A percentile compares a stretch with the other conserved stretches of the same genome.
Evolutionary conservation across 2,329 filamentous ascomycete species (phyloP).

Genomic region (Phaeoacremonium minimum): DNA sequence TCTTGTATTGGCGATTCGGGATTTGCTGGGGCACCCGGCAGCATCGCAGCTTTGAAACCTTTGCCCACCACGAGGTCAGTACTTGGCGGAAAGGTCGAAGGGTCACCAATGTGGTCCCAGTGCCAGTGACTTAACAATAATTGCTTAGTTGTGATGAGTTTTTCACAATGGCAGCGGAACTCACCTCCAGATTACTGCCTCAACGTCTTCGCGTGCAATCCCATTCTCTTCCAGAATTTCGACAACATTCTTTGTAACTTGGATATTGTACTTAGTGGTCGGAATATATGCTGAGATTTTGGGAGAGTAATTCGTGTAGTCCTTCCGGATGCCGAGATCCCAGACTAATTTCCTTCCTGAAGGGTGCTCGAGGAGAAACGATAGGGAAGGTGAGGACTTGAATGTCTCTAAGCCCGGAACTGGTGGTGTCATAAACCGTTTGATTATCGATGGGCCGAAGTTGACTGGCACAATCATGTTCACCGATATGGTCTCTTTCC

Average conservation of each 20-base stretch:
- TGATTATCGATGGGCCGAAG: constrained; percentile 30
- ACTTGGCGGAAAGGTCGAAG: constrained; percentile 14
- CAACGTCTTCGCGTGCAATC: constrained; percentile 6
- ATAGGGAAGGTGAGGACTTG: constrained; percentile 24
- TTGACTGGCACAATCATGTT: constrained; percentile 32
- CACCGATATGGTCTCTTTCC: constrained; percentile 15
- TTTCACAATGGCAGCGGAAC: too few species aligned
- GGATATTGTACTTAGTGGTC: constrained; percentile 24
- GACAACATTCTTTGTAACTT: constrained; percentile 34
- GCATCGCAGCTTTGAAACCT: constrained; percentile 22
- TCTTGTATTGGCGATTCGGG: constrained; percentile 14
- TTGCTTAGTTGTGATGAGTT: too few species aligned
- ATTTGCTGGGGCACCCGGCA: constrained; percentile 14
- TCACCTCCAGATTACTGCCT: constrained; percentile 21
- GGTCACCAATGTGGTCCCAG: constrained; percentile 21
- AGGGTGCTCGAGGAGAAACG: constrained; percentile 42
- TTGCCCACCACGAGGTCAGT: constrained; percentile 19
- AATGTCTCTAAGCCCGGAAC: constrained; percentile 28
- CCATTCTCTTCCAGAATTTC: constrained; percentile 32
- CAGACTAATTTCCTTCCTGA: constrained; percentile 24
- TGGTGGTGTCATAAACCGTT: constrained; percentile 31
- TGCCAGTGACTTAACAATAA: constrained; percentile 23
- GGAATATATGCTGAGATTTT: constrained; percentile 20
- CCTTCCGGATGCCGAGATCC: constrained; percentile 32
- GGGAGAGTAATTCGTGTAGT: constrained; percentile 33